Evolutionary conservation across 768 basidiomycete species (phyloP), one percentile per base, ranked within the genome.

Genomic region (Austroboletus festivus): DNA sequence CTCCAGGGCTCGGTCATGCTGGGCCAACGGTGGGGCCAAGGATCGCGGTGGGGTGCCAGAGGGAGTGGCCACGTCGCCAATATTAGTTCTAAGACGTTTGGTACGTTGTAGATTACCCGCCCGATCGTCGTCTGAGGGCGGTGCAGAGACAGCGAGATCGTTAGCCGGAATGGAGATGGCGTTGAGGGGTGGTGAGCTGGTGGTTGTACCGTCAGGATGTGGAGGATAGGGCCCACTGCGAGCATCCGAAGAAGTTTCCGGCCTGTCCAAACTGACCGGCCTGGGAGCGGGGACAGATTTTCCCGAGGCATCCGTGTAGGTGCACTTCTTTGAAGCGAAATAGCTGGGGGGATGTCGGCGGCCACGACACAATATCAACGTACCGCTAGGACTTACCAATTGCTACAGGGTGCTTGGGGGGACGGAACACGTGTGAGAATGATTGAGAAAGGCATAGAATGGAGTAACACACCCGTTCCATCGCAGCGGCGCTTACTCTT

Each of bases 401-500:
- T 90, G 65, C 85, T 86, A 60, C 88, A 90, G 6, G 86, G 86
- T 10, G 84, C 85, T 86, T 66, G 41, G 58, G 52, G n/a, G 46
- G 44, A 46, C 37, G 40, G 19, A 42, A 44, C 7, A 50, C 6
- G 41, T 23, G 28, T 54, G 43, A 47, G 38, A 18, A 46, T 33
- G 43, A 39, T 20, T 30, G 47, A 52, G 40, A 50, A 16, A 48
- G 33, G 20, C 44, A 39, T 26, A 20, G 34, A 39, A 18, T 23
- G 42, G 26, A 46, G 39, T 47, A 42, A 72, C 81, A 50, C 52
- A 85, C 86, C 82, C 52, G 85, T 87, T 26, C 87, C 87, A 68
- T 89, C 87, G 68, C 88, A 90, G 41, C 88, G 80, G 21, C 89
- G 80, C 63, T 91, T 91, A 69, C 82, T 84, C 66, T 86, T 88